Percentiles rank a stretch among this genome's conserved stretches.
Conservation (phyloP, 116 monocot species). For the Papilionanthe hybrid region DNA sequence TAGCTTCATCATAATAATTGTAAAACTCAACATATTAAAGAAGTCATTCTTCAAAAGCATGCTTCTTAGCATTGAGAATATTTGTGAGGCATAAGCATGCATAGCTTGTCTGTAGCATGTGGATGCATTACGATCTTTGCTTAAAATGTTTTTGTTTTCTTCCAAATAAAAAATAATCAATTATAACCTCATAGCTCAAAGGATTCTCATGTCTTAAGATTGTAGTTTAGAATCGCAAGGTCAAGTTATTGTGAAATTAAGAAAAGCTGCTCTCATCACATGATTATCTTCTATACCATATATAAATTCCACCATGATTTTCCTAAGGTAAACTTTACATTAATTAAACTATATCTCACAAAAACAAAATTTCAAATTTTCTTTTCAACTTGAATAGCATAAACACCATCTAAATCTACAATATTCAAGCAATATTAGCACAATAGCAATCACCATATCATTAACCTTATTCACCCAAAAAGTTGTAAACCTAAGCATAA, state of each 20-base stretch:
- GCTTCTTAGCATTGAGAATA: background rate
- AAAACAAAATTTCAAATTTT: too few relatives aligned
- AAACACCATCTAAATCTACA: too few relatives aligned
- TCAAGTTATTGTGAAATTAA: background rate
- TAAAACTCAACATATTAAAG: background rate
- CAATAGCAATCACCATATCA: too few relatives aligned
- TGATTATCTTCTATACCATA: background rate
- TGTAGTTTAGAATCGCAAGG: background rate
- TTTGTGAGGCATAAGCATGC: background rate
- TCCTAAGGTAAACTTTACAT: too few relatives aligned
- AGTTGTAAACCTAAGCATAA: too few relatives aligned
- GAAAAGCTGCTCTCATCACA: background rate
- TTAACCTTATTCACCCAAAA: too few relatives aligned
- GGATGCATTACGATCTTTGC: background rate
- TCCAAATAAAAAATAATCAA: background rate
- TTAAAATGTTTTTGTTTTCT: background rate
- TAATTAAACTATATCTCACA: too few relatives aligned
- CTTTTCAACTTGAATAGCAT: too few relatives aligned
- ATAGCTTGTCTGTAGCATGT: too few relatives aligned
- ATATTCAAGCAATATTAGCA: too few relatives aligned
- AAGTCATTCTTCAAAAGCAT: background rate
- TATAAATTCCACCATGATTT: too few relatives aligned
- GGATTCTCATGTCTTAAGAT: background rate
- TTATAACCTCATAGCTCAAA: background rate
- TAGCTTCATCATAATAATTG: background rate